Evolutionary conservation across 805 yeast genomes (phyloP).

Genomic region (Metschnikowia borealis): DNA sequence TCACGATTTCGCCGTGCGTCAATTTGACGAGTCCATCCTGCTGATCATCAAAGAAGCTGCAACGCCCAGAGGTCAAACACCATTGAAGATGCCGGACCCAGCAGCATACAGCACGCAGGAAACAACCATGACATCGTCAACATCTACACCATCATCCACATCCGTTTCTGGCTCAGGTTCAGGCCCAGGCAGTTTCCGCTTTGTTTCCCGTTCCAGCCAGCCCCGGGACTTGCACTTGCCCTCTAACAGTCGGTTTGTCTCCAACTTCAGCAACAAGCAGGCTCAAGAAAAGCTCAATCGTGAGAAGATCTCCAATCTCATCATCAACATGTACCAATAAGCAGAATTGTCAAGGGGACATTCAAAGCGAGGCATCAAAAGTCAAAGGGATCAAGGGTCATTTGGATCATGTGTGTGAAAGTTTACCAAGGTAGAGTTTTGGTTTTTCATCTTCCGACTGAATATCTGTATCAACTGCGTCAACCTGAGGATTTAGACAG

Average conservation of each 20-base stretch:
- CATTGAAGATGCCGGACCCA: constrained; percentile 25
- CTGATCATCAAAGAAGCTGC: constrained; percentile 1
- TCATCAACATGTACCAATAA: constrained; percentile 35
- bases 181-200: constrained; percentile 34
- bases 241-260: constrained; percentile 49
- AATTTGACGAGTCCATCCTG: constrained; percentile 1
- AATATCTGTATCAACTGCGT: too few relatives aligned
- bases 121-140: background rate
- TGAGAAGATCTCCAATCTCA: constrained; percentile 54
- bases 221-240: constrained; percentile 51
- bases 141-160: too few relatives aligned
- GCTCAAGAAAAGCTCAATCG: constrained; percentile 50
- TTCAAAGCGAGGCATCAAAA: background rate
- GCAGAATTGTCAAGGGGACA: background rate
- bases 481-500: too few relatives aligned
- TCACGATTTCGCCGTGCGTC: background rate
- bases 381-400: background rate
- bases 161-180: too few relatives aligned
- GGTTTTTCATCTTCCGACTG: too few relatives aligned
- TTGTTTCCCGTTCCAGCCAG: constrained; percentile 54
- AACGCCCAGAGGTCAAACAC: background rate
- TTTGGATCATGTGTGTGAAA: too few relatives aligned
- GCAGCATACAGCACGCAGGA: constrained; percentile 9
- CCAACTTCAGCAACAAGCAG: constrained; percentile 48
- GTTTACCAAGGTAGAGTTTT: background rate